phyloP scores from a whole-genome alignment of 768 basidiomycete genomes.

The Boletus fagicola region DNA sequence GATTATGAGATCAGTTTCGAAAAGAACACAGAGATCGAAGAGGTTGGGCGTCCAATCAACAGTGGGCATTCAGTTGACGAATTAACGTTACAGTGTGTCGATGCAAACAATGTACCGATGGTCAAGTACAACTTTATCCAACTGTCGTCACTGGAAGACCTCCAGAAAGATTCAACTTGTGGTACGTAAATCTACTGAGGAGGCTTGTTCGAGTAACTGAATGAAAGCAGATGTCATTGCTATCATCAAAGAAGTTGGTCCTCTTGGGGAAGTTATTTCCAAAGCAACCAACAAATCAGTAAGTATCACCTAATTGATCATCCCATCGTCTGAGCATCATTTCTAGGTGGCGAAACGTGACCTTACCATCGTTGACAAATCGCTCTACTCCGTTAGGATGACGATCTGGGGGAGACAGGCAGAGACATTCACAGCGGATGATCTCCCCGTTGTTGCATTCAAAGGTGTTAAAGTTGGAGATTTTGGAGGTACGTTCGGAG shows the following conservation, averaged over 20 bases:
- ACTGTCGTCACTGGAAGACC: conserved; percentile 57
- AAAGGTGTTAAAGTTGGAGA: conserved; percentile 93
- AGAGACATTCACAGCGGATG: conserved; percentile 64
- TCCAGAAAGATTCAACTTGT: conserved; percentile 77
- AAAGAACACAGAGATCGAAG: conserved; percentile 78
- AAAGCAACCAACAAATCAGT: conserved; percentile 68
- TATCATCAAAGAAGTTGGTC: conserved; percentile 75
- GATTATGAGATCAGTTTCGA: conserved; percentile 94
- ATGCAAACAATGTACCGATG: conserved; percentile 70
- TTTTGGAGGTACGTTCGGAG: conserved; percentile 61
- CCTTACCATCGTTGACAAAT: conserved; percentile 81
- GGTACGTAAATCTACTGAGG: conserved; percentile 48
- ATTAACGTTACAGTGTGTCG: conserved; percentile 62
- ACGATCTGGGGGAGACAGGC: conserved; percentile 98
- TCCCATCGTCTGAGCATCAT: conserved; percentile 1
- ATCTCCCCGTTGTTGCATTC: conserved; percentile 80
- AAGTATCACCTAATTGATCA: conserved; percentile 2
- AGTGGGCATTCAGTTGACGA: conserved; percentile 2
- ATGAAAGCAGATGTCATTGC: conserved; percentile 73
- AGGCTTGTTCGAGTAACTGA: background rate
- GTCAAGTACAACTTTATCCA: conserved; percentile 82
- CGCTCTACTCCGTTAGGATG: conserved; percentile 72
- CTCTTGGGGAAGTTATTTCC: conserved; percentile 68
- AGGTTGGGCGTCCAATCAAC: conserved; percentile 45
- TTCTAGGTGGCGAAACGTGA: conserved; percentile 84